phyloP scores from a whole-genome alignment of 495 filamentous ascomycete species.

The Daldinia decipiens region DNA sequence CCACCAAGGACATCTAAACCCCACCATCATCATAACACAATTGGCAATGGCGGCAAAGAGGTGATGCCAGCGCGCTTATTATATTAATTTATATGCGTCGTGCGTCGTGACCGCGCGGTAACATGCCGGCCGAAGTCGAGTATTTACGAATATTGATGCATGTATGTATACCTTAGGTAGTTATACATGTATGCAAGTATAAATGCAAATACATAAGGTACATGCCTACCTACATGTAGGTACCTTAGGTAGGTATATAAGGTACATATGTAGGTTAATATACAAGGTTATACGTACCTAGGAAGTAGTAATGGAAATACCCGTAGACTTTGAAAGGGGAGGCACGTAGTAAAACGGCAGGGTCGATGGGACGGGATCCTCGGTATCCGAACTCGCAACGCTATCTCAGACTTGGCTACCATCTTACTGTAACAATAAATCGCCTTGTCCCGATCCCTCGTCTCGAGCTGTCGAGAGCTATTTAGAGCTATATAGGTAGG shows the following conservation, averaged over 20 bases:
- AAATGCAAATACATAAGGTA: no score
- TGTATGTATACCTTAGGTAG: neutral
- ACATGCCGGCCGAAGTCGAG: neutral
- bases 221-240: no score
- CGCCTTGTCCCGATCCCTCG: neutral
- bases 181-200: no score
- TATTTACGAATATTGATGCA: neutral
- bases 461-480: neutral
- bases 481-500: neutral
- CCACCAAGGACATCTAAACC: slow-evolving; percentile 11
- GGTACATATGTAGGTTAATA: no score
- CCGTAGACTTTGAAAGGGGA: no score
- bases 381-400: slow-evolving; percentile 17
- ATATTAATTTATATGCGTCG: neutral
- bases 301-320: neutral
- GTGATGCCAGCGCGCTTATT: slow-evolving; percentile 10
- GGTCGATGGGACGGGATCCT: slow-evolving; percentile 1
- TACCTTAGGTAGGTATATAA: no score
- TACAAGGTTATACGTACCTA: no score
- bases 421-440: slow-evolving; percentile 39
- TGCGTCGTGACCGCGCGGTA: slow-evolving; percentile 1
- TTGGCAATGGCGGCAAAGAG: slow-evolving; percentile 2
- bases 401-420: slow-evolving; percentile 10
- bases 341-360: no score
- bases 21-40: slow-evolving; percentile 20